A percentile compares a stretch with the other conserved stretches of the same genome.
phyloP scores from a whole-genome alignment of 2,329 filamentous ascomycete species.

The Clarireedia sp. region DNA sequence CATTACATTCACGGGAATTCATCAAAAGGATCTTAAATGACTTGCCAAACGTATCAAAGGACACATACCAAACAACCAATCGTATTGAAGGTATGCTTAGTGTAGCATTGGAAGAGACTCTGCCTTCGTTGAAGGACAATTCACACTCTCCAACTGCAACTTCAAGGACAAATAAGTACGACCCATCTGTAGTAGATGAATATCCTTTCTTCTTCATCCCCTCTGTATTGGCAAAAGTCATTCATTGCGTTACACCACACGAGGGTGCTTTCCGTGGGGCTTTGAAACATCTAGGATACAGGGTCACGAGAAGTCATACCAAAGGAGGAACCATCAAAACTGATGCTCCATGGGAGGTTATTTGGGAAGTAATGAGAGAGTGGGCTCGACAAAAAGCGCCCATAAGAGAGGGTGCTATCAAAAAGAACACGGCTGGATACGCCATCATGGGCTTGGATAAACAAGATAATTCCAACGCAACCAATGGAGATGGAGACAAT shows the following conservation, averaged over 20 bases:
- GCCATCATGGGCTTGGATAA: conserved; percentile 48
- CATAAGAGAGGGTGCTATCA: conserved; percentile 64
- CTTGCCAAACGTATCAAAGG: conserved; percentile 56
- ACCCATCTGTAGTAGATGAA: conserved; percentile 59
- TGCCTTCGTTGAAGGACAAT: conserved; percentile 17
- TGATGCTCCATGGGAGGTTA: conserved; percentile 77
- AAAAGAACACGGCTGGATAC: conserved; percentile 62
- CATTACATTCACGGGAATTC: conserved; percentile 77
- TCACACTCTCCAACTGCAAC: conserved; percentile 27
- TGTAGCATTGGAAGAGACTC: conserved; percentile 71
- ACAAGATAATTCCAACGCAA: conserved; percentile 14
- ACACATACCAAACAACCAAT: conserved; percentile 69
- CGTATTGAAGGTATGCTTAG: conserved; percentile 88
- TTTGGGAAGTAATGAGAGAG: conserved; percentile 92
- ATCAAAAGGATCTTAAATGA: conserved; percentile 69
- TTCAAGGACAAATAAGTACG: conserved; percentile 37
- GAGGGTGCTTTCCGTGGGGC: conserved; percentile 75
- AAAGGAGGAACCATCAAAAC: conserved; percentile 88
- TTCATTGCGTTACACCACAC: conserved; percentile 75
- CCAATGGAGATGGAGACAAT: conserved; percentile 5
- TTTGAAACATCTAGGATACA: conserved; percentile 71
- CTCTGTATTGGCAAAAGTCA: conserved; percentile 61
- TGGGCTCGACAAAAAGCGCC: conserved; percentile 79
- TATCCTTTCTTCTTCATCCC: conserved; percentile 85
- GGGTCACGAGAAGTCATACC: conserved; percentile 78